Evolutionary conservation across 2,329 filamentous ascomycete species (phyloP).

Genomic region (Chaetomiaceae sp.): DNA sequence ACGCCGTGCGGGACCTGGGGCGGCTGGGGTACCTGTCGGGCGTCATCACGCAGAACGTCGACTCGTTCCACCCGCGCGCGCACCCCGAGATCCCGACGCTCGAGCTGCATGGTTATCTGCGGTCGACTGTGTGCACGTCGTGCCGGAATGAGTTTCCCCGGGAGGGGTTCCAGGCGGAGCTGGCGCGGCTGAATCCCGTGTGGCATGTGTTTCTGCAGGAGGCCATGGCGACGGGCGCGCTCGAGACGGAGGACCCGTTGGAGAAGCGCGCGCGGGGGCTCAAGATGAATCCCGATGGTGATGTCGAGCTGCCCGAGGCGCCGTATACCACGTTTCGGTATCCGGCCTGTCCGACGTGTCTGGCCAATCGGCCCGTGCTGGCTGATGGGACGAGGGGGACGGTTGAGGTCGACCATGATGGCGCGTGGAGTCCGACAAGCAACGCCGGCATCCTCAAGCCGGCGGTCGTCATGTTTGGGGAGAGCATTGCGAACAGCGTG

Average conservation of each 20-base stretch:
- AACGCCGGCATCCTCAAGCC: slow-evolving; percentile 83
- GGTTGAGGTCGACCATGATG: slow-evolving; percentile 73
- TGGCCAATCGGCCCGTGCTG: slow-evolving; percentile 55
- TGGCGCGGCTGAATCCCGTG: slow-evolving; percentile 75
- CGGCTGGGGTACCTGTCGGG: slow-evolving; percentile 65
- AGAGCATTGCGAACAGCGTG: slow-evolving; percentile 66
- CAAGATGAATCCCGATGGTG: slow-evolving; percentile 87
- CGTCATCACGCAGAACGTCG: slow-evolving; percentile 94
- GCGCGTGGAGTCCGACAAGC: slow-evolving; percentile 65
- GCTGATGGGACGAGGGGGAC: slow-evolving; percentile 46
- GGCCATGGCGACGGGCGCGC: slow-evolving; percentile 67
- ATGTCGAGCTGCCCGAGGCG: slow-evolving; percentile 82
- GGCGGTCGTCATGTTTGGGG: slow-evolving; percentile 93
- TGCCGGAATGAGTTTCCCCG: slow-evolving; percentile 70
- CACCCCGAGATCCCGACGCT: slow-evolving; percentile 71
- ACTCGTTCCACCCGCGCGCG: slow-evolving; percentile 79
- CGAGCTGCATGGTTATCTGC: slow-evolving; percentile 87
- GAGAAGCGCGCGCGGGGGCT: slow-evolving; percentile 65
- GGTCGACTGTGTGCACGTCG: slow-evolving; percentile 73
- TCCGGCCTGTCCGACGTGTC: slow-evolving; percentile 78
- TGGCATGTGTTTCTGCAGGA: slow-evolving; percentile 75
- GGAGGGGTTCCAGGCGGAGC: slow-evolving; percentile 66
- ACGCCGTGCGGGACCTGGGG: slow-evolving; percentile 68
- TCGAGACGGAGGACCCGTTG: slow-evolving; percentile 70
- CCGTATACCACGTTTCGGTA: slow-evolving; percentile 89